Conservation (phyloP, 441 rosid species). For the Macaranga tanarius region DNA sequence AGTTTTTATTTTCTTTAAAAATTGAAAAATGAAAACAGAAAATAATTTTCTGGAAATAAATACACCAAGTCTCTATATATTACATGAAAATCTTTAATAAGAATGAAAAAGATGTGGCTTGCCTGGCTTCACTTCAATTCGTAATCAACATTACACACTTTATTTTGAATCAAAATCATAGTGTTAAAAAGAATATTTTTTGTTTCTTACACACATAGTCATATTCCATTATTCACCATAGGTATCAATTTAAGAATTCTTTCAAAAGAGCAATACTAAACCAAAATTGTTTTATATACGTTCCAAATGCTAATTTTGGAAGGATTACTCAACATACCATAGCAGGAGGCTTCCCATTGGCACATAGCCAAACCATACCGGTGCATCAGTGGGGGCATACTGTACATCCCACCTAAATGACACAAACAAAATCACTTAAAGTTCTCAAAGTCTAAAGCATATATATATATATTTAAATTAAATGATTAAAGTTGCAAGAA, state of each 20-base stretch:
- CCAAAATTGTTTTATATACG: neutral
- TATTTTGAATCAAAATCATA: too few relatives aligned
- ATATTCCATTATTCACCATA: neutral
- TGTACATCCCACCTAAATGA: conserved; percentile 75
- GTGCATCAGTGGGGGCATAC: conserved; percentile 87
- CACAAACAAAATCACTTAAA: neutral
- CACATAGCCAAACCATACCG: conserved; percentile 80
- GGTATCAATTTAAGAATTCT: neutral
- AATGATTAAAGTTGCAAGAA: neutral
- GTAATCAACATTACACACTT: too few relatives aligned
- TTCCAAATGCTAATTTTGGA: neutral
- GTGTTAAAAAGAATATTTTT: neutral
- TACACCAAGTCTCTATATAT: too few relatives aligned
- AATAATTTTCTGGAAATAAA: too few relatives aligned
- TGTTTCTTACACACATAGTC: neutral
- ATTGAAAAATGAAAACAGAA: too few relatives aligned
- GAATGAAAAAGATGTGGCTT: too few relatives aligned
- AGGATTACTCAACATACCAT: conserved; percentile 57
- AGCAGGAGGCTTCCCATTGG: conserved; percentile 64
- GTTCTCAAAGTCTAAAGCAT: neutral
- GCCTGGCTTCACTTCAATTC: too few relatives aligned
- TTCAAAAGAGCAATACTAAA: conserved; percentile 1
- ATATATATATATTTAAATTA: too few relatives aligned
- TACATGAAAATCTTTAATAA: too few relatives aligned
- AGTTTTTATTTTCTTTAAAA: too few relatives aligned